phyloP scores from a whole-genome alignment of 1,284 basidiomycete species.

The Cryptococcus sp. region DNA sequence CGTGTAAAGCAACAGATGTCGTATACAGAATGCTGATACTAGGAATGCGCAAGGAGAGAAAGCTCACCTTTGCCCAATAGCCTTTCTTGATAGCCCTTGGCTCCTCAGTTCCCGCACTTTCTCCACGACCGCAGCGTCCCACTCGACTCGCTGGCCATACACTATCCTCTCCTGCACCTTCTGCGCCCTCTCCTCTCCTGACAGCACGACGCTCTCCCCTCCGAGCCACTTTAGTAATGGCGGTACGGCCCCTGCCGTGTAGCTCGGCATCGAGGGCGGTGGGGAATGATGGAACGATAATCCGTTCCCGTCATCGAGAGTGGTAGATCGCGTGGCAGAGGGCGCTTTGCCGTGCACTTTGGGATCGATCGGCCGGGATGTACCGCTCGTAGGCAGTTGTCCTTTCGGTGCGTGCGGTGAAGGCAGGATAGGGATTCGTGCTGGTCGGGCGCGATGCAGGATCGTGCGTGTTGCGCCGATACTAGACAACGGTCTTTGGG shows the following conservation, averaged over 20 bases:
- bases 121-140: conserved; percentile 28
- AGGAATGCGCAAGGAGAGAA: not conserved
- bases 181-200: conserved; percentile 38
- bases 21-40: not conserved
- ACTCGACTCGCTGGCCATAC: conserved; percentile 18
- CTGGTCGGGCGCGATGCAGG: conserved; percentile 45
- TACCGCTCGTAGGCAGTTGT: conserved; percentile 41
- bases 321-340: conserved; percentile 14
- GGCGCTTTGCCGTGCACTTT: conserved; percentile 11
- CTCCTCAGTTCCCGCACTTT: conserved; percentile 37
- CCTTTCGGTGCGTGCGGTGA: conserved; percentile 35
- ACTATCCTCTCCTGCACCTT: conserved; percentile 17
- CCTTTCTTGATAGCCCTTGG: conserved; percentile 30
- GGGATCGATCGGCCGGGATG: conserved; percentile 34
- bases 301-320: conserved; percentile 23
- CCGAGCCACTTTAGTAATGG: conserved; percentile 41
- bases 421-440: conserved; percentile 36
- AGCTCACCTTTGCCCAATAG: conserved; percentile 44
- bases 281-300: conserved; percentile 48
- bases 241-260: conserved; percentile 42
- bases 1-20: not conserved
- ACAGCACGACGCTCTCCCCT: conserved; percentile 32
- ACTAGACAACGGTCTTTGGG: conserved; percentile 8
- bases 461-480: conserved; percentile 26
- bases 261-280: conserved; percentile 45